A percentile compares a stretch with the other conserved stretches of the same genome.
These are phyloP conservation scores for Xylaria sp. DNA, from an alignment of 2,329 filamentous ascomycete genomes.

Conservation along the genomic window DNA sequence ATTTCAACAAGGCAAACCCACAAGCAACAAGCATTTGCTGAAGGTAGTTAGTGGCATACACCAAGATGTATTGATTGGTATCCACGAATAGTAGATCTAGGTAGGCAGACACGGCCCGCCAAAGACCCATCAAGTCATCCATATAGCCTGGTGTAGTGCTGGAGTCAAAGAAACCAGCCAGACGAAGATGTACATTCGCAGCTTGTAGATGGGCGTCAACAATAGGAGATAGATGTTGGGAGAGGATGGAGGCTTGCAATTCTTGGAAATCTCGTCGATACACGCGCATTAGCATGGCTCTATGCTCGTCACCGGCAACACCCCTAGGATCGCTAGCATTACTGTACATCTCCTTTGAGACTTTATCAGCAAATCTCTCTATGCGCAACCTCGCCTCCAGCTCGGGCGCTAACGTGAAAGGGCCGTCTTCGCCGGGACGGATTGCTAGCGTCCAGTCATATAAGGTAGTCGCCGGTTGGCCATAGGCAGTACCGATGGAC, in stretches of 20 bases:
- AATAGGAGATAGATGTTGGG: constrained; percentile 66
- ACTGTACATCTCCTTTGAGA: constrained; percentile 82
- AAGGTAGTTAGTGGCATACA: constrained; percentile 78
- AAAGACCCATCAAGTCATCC: constrained; percentile 79
- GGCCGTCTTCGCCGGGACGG: constrained; percentile 67
- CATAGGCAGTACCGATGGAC: constrained; percentile 83
- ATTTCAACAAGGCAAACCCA: constrained; percentile 79
- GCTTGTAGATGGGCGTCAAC: constrained; percentile 76
- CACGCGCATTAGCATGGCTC: constrained; percentile 73
- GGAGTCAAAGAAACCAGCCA: constrained; percentile 84
- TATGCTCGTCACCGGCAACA: constrained; percentile 73
- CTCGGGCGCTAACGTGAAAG: constrained; percentile 68
- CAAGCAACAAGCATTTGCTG: constrained; percentile 88
- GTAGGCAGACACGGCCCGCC: constrained; percentile 76
- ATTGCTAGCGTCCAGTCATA: constrained; percentile 79
- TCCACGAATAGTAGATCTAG: constrained; percentile 71
- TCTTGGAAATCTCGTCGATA: constrained; percentile 73
- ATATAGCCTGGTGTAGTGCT: constrained; percentile 76
- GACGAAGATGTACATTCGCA: constrained; percentile 77
- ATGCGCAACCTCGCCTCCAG: constrained; percentile 75
- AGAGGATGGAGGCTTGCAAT: constrained; percentile 69
- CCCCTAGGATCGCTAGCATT: constrained; percentile 78
- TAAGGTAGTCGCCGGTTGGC: constrained; percentile 80
- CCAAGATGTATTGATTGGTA: constrained; percentile 67
- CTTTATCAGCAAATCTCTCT: constrained; percentile 79